Evolutionary conservation across 441 rosid species (phyloP).

Genomic region (Euphorbia celastroides): DNA sequence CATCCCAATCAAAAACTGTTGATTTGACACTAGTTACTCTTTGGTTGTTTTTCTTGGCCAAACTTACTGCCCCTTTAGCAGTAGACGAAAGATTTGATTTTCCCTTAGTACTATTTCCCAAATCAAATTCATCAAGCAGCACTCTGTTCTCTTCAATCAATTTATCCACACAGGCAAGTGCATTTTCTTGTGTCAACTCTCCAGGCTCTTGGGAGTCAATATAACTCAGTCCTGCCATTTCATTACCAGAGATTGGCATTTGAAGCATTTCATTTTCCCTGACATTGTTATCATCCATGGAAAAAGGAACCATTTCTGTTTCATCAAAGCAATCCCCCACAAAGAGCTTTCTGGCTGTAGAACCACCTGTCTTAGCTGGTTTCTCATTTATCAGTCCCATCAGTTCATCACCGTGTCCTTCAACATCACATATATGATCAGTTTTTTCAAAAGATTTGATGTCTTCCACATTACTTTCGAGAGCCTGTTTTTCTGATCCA

Average conservation of each 20-base stretch:
- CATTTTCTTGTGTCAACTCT: conserved; percentile 67
- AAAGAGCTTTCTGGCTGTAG: conserved; percentile 59
- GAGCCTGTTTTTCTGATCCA: conserved; percentile 29
- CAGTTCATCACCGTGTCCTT: conserved; percentile 21
- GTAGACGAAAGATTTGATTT: conserved; percentile 31
- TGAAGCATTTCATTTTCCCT: conserved; percentile 32
- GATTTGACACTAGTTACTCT: conserved; percentile 24
- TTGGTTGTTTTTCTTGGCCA: conserved; percentile 53
- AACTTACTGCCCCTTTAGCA: conserved; percentile 57
- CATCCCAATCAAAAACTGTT: conserved; percentile 74
- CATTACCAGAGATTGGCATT: conserved; percentile 26
- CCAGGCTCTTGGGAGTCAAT: conserved; percentile 92
- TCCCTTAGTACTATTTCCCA: conserved; percentile 36
- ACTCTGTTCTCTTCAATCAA: conserved; percentile 49
- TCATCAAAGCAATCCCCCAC: conserved; percentile 29
- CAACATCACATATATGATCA: conserved; percentile 25
- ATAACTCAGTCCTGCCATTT: conserved; percentile 65
- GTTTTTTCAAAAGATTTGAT: conserved; percentile 23
- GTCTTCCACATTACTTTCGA: conserved; percentile 20
- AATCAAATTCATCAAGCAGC: conserved; percentile 41
- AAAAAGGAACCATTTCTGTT: conserved; percentile 21
- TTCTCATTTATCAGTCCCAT: conserved; percentile 29
- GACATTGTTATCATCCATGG: conserved; percentile 15
- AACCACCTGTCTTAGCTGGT: conserved; percentile 25
- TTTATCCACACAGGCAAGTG: conserved; percentile 72